Evolutionary conservation across 805 yeast species (phyloP), one percentile per base, ranked within the genome.

Genomic region (Candida sphagnicola): DNA sequence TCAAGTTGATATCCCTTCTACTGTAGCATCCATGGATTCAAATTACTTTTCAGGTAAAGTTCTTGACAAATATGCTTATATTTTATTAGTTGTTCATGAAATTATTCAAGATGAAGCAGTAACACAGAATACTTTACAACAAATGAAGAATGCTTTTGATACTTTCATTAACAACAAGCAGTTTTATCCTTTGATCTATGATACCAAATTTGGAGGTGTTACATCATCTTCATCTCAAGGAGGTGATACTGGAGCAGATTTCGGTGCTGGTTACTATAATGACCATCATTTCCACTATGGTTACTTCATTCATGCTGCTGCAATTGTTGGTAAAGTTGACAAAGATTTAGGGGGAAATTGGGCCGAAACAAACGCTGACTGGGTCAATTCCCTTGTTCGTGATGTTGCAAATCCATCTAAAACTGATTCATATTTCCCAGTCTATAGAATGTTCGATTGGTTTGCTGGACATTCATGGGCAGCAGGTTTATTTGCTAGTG

Each of bases 251-350:
- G 62, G 65, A 25, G 70, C 69, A 28, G 83, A 80, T 51, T 87
- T 72, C 56, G 95, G 95, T 34, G 74, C 82, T 56, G 75, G 85
- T 17, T 83, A 76, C 56, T 86, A 85, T 61, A 85, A 86, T 49
- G 95, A 87, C 53, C 95, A 87, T 51, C 93, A 86, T 55, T 87
- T 85, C 74, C 95, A 87, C 57, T 87, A 83, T 52, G 93, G 93
- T 8, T 87, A 85, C 59, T 82, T 79, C 48, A 72, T 86, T 34
- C 90, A 85, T 55, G 85, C 95, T 1, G 95, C 95, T 4, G 89
- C 95, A 1, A 66, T 84, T 15, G 75, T 85, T 33, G 90, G 82
- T n/a, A 58, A 77, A 39, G 77, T 81, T 13, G 95, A 86, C 54
- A 44, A 34, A 65, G 65, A 43, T 43, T 64, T 38, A 57, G 77